phyloP scores from a whole-genome alignment of 768 basidiomycete genomes.

The Termitomyces sp. region DNA sequence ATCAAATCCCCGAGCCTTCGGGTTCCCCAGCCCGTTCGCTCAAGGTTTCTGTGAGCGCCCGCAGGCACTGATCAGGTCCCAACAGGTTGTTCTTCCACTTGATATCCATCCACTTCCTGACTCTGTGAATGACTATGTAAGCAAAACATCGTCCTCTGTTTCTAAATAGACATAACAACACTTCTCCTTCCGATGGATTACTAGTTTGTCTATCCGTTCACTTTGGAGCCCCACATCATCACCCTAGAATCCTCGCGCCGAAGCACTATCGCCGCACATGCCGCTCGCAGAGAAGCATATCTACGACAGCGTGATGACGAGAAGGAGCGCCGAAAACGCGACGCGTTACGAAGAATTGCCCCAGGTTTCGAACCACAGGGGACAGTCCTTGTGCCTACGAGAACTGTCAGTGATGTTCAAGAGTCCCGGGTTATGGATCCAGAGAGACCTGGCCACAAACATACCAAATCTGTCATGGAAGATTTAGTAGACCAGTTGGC shows the following conservation, averaged over 20 bases:
- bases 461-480: conserved; percentile 63
- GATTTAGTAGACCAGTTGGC: conserved; percentile 80
- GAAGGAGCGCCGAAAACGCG: conserved; percentile 58
- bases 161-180: conserved; percentile 1
- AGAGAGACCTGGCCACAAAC: conserved; percentile 14
- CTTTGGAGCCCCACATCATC: conserved; percentile 82
- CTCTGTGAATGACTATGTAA: conserved; percentile 82
- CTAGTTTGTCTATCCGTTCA: conserved; percentile 96
- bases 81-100: conserved; percentile 76
- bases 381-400: conserved; percentile 53
- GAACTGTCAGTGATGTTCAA: conserved; percentile 20
- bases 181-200: neutral
- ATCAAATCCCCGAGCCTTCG: conserved; percentile 92
- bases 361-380: conserved; percentile 77
- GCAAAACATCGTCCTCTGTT: conserved; percentile 5
- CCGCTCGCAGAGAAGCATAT: conserved; percentile 65
- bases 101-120: conserved; percentile 96
- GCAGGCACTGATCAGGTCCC: neutral
- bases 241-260: conserved; percentile 71
- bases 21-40: conserved; percentile 70
- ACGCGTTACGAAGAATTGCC: conserved; percentile 71
- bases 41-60: neutral
- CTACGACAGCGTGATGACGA: conserved; percentile 72
- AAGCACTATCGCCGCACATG: conserved; percentile 57
- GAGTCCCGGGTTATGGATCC: conserved; percentile 6